These are phyloP conservation scores for Abrus pulchellus DNA, from an alignment of 306 rosid species.

Conservation along the genomic window DNA sequence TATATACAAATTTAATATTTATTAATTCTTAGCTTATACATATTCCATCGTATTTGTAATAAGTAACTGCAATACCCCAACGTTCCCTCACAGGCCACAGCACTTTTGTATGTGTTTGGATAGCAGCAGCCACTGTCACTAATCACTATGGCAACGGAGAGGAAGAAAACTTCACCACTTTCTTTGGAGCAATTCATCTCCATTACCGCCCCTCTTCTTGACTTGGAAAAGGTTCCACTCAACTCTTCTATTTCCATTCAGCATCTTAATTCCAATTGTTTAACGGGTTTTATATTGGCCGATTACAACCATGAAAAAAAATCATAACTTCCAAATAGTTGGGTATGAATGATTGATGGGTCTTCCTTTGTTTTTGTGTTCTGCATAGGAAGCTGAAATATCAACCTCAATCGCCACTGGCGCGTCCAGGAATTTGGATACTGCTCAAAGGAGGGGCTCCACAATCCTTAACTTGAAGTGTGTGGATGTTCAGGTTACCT, in stretches of 20 bases:
- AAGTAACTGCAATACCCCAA: too few species aligned
- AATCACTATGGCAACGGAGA: conserved; percentile 31
- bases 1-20: too few species aligned
- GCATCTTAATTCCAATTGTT: background rate
- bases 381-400: conserved; percentile 89
- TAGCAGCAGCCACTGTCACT: background rate
- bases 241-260: background rate
- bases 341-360: background rate
- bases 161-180: conserved; percentile 65
- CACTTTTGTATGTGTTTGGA: too few species aligned
- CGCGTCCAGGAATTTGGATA: conserved; percentile 77
- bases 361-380: conserved; percentile 7
- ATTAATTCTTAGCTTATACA: too few species aligned
- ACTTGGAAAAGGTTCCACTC: conserved; percentile 76
- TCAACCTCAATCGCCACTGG: conserved; percentile 85
- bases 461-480: conserved; percentile 93
- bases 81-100: too few species aligned
- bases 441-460: conserved; percentile 89
- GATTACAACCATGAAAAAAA: background rate
- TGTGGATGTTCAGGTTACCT: conserved; percentile 84
- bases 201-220: conserved; percentile 81
- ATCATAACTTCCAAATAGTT: conserved; percentile 1
- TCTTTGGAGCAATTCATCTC: conserved; percentile 83
- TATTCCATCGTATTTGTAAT: too few species aligned
- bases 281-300: background rate